A percentile compares a stretch with the other conserved stretches of the same genome.
phyloP scores from a whole-genome alignment of 345 rosid species.

The Linum usitatissimum region DNA sequence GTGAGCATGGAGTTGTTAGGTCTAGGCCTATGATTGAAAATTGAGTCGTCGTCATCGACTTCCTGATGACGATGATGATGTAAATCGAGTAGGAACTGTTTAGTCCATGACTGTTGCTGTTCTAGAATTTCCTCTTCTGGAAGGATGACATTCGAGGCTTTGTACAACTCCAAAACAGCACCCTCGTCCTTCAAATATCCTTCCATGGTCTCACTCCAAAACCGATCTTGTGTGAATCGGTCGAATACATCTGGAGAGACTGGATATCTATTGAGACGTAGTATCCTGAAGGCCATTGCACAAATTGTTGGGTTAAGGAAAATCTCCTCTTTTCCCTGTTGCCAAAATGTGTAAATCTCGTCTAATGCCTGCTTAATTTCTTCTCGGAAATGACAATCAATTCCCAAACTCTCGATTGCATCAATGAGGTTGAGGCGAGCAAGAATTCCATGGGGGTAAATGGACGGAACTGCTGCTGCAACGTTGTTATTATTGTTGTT shows the following conservation, averaged over 20 bases:
- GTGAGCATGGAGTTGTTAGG: no score
- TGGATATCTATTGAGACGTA: slow-evolving; percentile 54
- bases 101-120: slow-evolving; percentile 45
- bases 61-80: no score
- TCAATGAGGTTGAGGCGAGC: slow-evolving; percentile 51
- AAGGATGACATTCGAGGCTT: slow-evolving; percentile 43
- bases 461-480: slow-evolving; percentile 82
- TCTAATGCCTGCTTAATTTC: slow-evolving; percentile 44
- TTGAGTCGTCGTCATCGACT: no score
- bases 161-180: slow-evolving; percentile 56
- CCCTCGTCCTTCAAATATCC: slow-evolving; percentile 44
- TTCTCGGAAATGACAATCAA: slow-evolving; percentile 43
- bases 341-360: slow-evolving; percentile 70
- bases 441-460: slow-evolving; percentile 47
- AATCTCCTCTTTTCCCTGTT: slow-evolving; percentile 58
- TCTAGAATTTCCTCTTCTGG: slow-evolving; percentile 44
- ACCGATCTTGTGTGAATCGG: slow-evolving; percentile 37
- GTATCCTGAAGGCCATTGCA: slow-evolving; percentile 63
- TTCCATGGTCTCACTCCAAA: slow-evolving; percentile 34
- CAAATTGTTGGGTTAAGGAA: slow-evolving; percentile 44
- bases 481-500: no score
- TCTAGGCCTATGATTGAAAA: no score
- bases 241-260: slow-evolving; percentile 52
- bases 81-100: slow-evolving; percentile 25
- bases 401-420: slow-evolving; percentile 56